Conservation (phyloP, 768 basidiomycete genomes). For the Termitomyces sp. region DNA sequence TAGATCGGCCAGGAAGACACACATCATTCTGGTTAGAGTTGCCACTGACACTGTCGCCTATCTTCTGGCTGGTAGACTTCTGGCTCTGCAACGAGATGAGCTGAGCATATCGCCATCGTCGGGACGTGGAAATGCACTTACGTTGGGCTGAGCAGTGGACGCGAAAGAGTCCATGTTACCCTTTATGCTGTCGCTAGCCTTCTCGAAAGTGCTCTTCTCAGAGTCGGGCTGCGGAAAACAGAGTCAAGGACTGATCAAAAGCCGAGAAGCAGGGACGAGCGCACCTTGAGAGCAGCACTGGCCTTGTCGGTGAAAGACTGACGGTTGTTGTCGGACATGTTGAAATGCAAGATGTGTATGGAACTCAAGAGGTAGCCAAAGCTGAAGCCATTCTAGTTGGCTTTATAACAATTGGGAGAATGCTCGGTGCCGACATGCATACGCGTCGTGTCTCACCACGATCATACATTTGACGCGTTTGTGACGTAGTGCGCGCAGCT, state of each 20-base stretch:
- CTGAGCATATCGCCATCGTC: neutral
- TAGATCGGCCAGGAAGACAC: neutral
- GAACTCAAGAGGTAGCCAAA: neutral
- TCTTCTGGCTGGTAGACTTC: slow-evolving; percentile 46
- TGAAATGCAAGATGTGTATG: slow-evolving; percentile 4
- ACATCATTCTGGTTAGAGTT: slow-evolving; percentile 44
- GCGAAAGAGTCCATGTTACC: slow-evolving; percentile 41
- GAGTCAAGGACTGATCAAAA: neutral
- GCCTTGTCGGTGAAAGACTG: slow-evolving; percentile 59
- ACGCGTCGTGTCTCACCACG: too few relatives aligned
- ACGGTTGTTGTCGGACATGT: slow-evolving; percentile 52
- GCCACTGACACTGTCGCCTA: slow-evolving; percentile 39
- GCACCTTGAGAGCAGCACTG: slow-evolving; percentile 42
- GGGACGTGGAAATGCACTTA: slow-evolving; percentile 12
- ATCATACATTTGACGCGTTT: too few relatives aligned
- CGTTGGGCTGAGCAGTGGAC: slow-evolving; percentile 45
- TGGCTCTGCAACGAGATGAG: slow-evolving; percentile 27
- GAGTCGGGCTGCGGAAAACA: slow-evolving; percentile 42
- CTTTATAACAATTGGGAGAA: too few relatives aligned
- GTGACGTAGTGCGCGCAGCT: too few relatives aligned
- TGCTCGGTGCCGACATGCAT: too few relatives aligned
- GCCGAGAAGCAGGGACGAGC: neutral
- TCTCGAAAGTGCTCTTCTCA: slow-evolving; percentile 50
- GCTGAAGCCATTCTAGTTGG: neutral
- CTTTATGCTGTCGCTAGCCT: slow-evolving; percentile 41